phyloP scores from a whole-genome alignment of 805 yeast genomes.

The Candida yuanshanica region DNA sequence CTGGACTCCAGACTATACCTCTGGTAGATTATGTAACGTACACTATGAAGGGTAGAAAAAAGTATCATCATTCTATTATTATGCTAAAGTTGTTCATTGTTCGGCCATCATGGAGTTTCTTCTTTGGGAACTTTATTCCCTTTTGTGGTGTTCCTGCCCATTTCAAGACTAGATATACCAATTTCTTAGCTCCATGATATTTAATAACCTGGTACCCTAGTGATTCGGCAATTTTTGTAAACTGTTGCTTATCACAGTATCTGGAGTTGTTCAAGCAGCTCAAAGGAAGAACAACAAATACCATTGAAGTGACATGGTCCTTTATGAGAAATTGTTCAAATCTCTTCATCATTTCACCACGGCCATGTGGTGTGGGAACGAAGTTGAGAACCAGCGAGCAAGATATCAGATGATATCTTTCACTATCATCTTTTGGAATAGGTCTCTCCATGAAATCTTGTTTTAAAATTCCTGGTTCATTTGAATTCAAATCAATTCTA shows the following conservation, averaged over 20 bases:
- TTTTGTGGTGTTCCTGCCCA: conserved; percentile 33
- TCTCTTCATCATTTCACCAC: conserved; percentile 75
- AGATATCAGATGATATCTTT: conserved; percentile 61
- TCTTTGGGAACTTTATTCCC: conserved; percentile 28
- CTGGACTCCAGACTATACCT: too few species aligned
- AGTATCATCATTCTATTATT: conserved; percentile 26
- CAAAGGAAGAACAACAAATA: conserved; percentile 81
- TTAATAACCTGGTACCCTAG: conserved; percentile 53
- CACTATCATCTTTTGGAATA: conserved; percentile 39
- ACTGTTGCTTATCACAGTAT: conserved; percentile 48
- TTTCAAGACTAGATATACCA: conserved; percentile 65
- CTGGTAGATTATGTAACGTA: too few species aligned
- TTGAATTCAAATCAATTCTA: conserved; percentile 78
- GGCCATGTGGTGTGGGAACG: conserved; percentile 61
- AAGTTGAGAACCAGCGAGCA: conserved; percentile 86
- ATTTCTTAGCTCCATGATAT: conserved; percentile 58
- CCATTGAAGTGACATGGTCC: conserved; percentile 22
- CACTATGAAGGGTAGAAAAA: too few species aligned
- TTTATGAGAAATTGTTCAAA: conserved; percentile 48
- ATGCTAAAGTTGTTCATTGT: conserved; percentile 69
- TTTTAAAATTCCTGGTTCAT: conserved; percentile 60
- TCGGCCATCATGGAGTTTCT: conserved; percentile 49
- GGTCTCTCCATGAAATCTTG: conserved; percentile 85
- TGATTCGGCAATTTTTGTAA: conserved; percentile 40
- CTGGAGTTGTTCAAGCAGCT: conserved; percentile 85